These are phyloP conservation scores for Trichothecium sympodiale DNA, from an alignment of 2,329 filamentous ascomycete species.

Conservation along the genomic window DNA sequence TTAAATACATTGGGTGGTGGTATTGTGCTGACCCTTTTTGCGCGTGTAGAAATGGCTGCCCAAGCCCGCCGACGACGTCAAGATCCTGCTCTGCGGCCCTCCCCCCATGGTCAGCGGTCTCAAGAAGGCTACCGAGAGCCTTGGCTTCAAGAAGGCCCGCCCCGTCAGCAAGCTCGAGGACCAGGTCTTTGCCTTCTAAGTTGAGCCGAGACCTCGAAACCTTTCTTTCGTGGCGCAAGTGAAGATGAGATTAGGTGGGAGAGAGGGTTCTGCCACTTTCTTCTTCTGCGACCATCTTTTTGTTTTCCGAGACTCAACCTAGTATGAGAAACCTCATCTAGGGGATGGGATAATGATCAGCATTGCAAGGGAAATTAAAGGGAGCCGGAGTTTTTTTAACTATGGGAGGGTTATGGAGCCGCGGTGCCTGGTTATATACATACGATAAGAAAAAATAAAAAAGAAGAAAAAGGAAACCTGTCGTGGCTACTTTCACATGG, in stretches of 20 bases:
- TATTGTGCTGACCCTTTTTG: neutral
- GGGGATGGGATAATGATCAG: too few species aligned
- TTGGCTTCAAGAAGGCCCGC: constrained; percentile 85
- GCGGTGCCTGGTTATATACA: too few species aligned
- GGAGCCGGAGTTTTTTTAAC: too few species aligned
- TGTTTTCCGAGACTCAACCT: too few species aligned
- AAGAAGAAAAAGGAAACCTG: too few species aligned
- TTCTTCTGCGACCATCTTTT: neutral
- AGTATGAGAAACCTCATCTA: too few species aligned
- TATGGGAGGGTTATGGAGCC: too few species aligned
- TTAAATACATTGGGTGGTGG: too few species aligned
- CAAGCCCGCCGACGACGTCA: constrained; percentile 74
- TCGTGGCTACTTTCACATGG: too few species aligned
- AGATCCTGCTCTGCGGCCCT: constrained; percentile 88
- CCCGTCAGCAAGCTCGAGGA: constrained; percentile 97
- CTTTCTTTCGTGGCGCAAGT: neutral
- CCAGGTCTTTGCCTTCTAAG: constrained; percentile 86
- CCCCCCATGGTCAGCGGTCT: constrained; percentile 94
- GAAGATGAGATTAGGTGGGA: neutral
- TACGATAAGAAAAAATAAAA: too few species aligned
- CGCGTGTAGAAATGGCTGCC: constrained; percentile 68
- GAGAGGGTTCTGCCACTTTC: too few species aligned
- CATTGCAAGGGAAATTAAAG: too few species aligned
- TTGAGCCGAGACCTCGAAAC: neutral
- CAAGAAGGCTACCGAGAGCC: constrained; percentile 86